Conservation (phyloP, 2,329 filamentous ascomycete genomes). For the Aspergillus quadrilineatus region DNA sequence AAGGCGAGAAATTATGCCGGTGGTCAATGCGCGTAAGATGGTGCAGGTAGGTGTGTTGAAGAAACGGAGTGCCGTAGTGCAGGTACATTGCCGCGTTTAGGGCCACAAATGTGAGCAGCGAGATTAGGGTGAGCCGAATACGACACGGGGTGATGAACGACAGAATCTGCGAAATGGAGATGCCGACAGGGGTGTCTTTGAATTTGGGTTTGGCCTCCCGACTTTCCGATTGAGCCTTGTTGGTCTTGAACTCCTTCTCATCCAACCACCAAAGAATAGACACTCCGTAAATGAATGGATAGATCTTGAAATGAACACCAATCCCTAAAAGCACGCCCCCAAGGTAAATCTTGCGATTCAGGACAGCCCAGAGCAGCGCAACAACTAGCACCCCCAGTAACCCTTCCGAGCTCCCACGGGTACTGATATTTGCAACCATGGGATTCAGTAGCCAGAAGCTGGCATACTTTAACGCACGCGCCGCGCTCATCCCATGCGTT, state of each 20-base stretch:
- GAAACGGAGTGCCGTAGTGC: slow-evolving; percentile 74
- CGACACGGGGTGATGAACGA: slow-evolving; percentile 42
- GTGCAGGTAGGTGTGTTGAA: slow-evolving; percentile 88
- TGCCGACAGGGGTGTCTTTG: slow-evolving; percentile 6
- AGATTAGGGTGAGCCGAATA: slow-evolving; percentile 51
- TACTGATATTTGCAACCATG: slow-evolving; percentile 97
- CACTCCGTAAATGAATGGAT: slow-evolving; percentile 91
- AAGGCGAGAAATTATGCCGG: slow-evolving; percentile 96
- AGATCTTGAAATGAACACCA: slow-evolving; percentile 96
- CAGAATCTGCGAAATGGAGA: slow-evolving; percentile 13
- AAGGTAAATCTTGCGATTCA: slow-evolving; percentile 60
- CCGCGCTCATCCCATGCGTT: slow-evolving; percentile 49
- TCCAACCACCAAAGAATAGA: slow-evolving; percentile 47
- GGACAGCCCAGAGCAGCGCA: slow-evolving; percentile 77
- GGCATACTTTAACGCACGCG: slow-evolving; percentile 70
- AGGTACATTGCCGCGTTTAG: slow-evolving; percentile 79
- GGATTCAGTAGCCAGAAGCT: slow-evolving; percentile 93
- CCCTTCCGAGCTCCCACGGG: slow-evolving; percentile 89
- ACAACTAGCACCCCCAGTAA: slow-evolving; percentile 81
- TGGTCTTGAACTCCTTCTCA: not conserved
- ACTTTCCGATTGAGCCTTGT: not conserved
- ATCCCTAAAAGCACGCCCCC: slow-evolving; percentile 77
- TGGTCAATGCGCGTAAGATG: slow-evolving; percentile 92
- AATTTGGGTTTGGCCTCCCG: slow-evolving; percentile 10
- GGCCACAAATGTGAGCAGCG: slow-evolving; percentile 68